Base-by-base conservation (phyloP, 371 early-diverging fungal species). In the Mortierella sp. region DNA sequence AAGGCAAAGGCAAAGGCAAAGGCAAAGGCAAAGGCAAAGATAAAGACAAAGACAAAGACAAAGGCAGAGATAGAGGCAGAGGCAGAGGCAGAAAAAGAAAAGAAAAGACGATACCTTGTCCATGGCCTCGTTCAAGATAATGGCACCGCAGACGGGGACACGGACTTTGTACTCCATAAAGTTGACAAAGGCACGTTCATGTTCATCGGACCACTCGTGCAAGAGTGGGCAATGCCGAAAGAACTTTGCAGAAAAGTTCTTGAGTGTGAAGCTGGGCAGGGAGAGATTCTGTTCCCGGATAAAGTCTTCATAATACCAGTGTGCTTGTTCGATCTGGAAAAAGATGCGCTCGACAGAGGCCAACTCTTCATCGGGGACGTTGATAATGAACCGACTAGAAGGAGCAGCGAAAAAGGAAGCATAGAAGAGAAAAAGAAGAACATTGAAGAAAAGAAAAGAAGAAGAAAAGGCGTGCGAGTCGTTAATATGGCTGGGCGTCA, bases 231-330 rank as follows among this genome's bases (percentile, higher is more conserved):
- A 96, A 74, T 96, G 95, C 81, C 88, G 88, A 83, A 89, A 89
- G 84, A 89, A 88, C 77, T 84, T 89, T 62, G 88, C 89, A 30
- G 93, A 92, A 84, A 96, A 97, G 43, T 85, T 89, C 83, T 94
- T 96, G 48, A 95, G 90, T 46, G 89, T 90, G 62, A 91, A 91
- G 21, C 91, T 89, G 16, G 94, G 95, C 55, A 96, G 81, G 52
- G 83, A 85, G 12, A 94, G 91, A 68, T 92, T 90, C 62, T 91
- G 84, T 68, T 94, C 94, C 69, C 97, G 87, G 48, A 97, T 90
- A 85, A 98, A 98, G 84, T 99, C 99, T 75, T 98, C 97, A 83
- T 98, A 99, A 83, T 95, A 99, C 99, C 99, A 99, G 81, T 99
- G 98, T 7, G 99, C 99, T 83, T 98, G 97, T 80, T 99, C 99